These are phyloP conservation scores for Colletotrichum tropicale DNA, from an alignment of 2,329 filamentous ascomycete genomes.

Conservation along the genomic window DNA sequence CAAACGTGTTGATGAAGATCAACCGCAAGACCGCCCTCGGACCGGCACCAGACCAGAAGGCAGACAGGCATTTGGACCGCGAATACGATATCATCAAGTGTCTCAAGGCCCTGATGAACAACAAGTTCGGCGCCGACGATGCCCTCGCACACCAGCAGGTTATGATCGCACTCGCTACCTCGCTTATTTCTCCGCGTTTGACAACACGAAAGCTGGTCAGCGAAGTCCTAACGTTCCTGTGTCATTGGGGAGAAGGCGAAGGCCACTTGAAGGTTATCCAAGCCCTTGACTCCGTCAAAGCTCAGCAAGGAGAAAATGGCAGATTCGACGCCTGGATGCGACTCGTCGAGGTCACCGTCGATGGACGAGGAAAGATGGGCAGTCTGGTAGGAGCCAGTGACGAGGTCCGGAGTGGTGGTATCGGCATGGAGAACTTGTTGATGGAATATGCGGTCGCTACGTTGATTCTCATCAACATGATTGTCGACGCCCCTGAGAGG, in stretches of 20 bases:
- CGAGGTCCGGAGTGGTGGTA: conserved; percentile 92
- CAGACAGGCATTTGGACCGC: conserved; percentile 82
- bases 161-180: conserved; percentile 84
- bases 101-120: conserved; percentile 97
- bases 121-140: conserved; percentile 98
- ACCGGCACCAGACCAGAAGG: conserved; percentile 60
- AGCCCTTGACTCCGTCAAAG: conserved; percentile 90
- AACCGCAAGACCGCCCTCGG: conserved; percentile 84
- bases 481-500: conserved; percentile 87
- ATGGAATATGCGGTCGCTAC: conserved; percentile 99
- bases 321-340: conserved; percentile 99
- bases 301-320: conserved; percentile 86
- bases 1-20: conserved; percentile 91
- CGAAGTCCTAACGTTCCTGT: conserved; percentile 94
- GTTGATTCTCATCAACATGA: conserved; percentile 94
- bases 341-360: conserved; percentile 94
- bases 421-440: conserved; percentile 97
- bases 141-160: conserved; percentile 89
- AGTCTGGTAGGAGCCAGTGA: conserved; percentile 96
- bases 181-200: conserved; percentile 84
- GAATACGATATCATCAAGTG: conserved; percentile 99
- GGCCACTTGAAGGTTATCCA: conserved; percentile 94
- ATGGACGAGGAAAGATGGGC: conserved; percentile 98
- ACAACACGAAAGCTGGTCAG: conserved; percentile 94
- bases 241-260: conserved; percentile 88